Conservation (phyloP, 1,139 yeast species). For the Diutina neorugosa region DNA sequence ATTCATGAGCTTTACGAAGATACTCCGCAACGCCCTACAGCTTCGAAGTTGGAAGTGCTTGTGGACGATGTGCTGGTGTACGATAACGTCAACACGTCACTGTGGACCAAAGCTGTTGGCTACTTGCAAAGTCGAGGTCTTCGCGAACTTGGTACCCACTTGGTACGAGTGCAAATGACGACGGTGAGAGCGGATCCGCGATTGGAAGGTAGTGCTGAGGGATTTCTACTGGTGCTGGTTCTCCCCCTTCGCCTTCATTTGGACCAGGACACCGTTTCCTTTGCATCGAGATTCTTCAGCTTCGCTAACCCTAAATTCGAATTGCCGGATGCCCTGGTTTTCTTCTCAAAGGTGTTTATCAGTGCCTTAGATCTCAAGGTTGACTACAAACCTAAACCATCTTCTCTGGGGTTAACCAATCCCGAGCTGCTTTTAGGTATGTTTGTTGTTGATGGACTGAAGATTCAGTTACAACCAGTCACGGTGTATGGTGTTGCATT, state of each 20-base stretch:
- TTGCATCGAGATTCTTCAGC: constrained; percentile 64
- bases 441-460: constrained; percentile 79
- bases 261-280: constrained; percentile 89
- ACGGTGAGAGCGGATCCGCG: constrained; percentile 56
- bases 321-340: constrained; percentile 51
- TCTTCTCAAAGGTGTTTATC: constrained; percentile 57
- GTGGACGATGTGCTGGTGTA: constrained; percentile 34
- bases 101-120: constrained; percentile 82
- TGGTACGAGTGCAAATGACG: constrained; percentile 43
- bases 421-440: constrained; percentile 75
- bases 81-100: constrained; percentile 78
- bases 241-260: constrained; percentile 74
- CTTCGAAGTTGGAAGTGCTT: constrained; percentile 23
- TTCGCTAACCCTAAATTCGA: constrained; percentile 65
- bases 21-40: constrained; percentile 15
- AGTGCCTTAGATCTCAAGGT: constrained; percentile 53
- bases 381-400: constrained; percentile 76
- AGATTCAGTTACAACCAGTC: constrained; percentile 47
- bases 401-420: constrained; percentile 36
- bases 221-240: constrained; percentile 40
- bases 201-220: constrained; percentile 54
- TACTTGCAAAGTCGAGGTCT: constrained; percentile 58
- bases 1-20: constrained; percentile 39
- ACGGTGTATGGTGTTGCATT: constrained; percentile 73
- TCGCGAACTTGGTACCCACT: constrained; percentile 56